Evolutionary conservation across 139 green algal genomes (phyloP).

Genomic region (Tetraselmis chui): DNA sequence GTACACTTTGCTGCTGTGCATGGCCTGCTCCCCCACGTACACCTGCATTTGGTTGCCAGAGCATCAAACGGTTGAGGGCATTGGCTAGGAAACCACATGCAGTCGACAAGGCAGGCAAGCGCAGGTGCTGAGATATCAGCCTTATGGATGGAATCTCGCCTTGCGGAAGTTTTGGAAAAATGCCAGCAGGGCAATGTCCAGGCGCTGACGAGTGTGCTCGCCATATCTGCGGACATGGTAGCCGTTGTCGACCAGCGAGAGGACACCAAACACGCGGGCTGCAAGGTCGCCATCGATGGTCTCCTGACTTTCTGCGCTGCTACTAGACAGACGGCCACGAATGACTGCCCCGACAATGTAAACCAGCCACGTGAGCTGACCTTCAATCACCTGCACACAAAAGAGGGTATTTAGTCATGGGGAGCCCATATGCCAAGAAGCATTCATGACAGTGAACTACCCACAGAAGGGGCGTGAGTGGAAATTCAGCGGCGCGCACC

Average conservation of each 20-base stretch:
- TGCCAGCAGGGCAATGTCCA: conserved; percentile 82
- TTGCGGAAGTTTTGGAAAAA: conserved; percentile 96
- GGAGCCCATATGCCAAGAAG: too few species aligned
- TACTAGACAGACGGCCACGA: conserved; percentile 66
- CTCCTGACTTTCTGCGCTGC: conserved; percentile 75
- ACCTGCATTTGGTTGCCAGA: too few species aligned
- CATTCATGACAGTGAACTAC: too few species aligned
- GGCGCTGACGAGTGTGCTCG: conserved; percentile 68
- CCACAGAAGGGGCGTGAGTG: too few species aligned
- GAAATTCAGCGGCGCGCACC: background rate
- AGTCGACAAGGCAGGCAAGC: background rate
- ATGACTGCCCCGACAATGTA: conserved; percentile 90
- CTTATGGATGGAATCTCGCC: background rate
- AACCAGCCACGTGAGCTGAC: conserved; percentile 95
- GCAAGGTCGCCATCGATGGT: conserved; percentile 87
- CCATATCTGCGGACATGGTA: conserved; percentile 52
- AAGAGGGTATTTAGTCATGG: too few species aligned
- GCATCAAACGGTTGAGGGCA: too few species aligned
- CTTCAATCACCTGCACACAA: conserved; percentile 71
- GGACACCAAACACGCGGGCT: conserved; percentile 74
- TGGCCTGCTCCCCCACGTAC: conserved; percentile 94
- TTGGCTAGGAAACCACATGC: too few species aligned
- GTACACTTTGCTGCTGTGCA: conserved; percentile 95
- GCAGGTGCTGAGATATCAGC: too few species aligned
- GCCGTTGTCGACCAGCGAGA: conserved; percentile 64